These are phyloP conservation scores for Geosmithia putterillii DNA, from an alignment of 2,329 filamentous ascomycete species.

Conservation along the genomic window DNA sequence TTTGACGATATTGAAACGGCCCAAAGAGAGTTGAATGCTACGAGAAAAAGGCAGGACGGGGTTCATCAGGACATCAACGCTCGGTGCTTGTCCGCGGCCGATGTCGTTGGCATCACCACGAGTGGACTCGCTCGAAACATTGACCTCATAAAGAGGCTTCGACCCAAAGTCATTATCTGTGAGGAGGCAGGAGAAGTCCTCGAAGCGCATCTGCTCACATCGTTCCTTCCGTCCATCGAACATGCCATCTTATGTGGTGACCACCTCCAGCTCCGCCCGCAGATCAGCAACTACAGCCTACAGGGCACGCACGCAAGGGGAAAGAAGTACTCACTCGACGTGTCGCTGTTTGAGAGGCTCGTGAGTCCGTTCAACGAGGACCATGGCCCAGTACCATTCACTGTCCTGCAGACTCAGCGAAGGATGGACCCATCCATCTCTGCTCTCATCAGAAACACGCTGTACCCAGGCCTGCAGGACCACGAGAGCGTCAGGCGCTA, in stretches of 20 bases:
- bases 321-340: conserved; percentile 38
- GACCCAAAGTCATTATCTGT: conserved; percentile 46
- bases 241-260: conserved; percentile 54
- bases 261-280: conserved; percentile 47
- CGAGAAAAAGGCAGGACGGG: background rate
- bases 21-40: background rate
- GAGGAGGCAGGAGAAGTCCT: conserved; percentile 60
- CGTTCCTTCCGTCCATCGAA: conserved; percentile 45
- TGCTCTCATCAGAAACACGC: conserved; percentile 37
- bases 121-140: conserved; percentile 42
- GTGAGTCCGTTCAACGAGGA: conserved; percentile 13
- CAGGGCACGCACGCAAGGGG: conserved; percentile 36
- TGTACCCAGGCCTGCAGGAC: conserved; percentile 47
- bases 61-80: conserved; percentile 16
- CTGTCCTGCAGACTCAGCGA: conserved; percentile 42
- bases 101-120: conserved; percentile 48
- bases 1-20: background rate
- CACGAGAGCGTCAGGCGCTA: conserved; percentile 20
- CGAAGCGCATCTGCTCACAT: conserved; percentile 48
- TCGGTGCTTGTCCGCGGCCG: conserved; percentile 22
- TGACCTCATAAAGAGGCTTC: conserved; percentile 31
- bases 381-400: conserved; percentile 12
- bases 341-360: conserved; percentile 50
- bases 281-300: conserved; percentile 41
- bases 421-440: conserved; percentile 56